These are phyloP conservation scores for Picea mariana DNA, from an alignment of 83 land plant species.

Conservation along the genomic window DNA sequence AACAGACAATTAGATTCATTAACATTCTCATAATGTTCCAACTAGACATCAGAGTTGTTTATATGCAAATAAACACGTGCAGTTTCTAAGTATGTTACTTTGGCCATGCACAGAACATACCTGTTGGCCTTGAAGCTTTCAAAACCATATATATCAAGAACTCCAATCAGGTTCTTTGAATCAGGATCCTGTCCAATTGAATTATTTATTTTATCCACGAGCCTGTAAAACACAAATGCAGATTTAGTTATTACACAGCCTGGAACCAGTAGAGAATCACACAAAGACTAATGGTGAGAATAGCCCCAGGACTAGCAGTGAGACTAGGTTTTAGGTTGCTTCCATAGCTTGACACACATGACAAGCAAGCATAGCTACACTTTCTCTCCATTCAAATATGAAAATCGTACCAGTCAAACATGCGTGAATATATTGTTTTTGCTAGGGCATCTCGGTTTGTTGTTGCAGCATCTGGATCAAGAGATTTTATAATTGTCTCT, in stretches of 20 bases:
- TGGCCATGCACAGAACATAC: constrained; percentile 29
- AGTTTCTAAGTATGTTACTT: not conserved
- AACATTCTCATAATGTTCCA: not conserved
- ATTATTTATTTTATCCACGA: constrained; percentile 88
- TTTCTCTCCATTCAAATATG: not conserved
- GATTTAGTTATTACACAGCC: not conserved
- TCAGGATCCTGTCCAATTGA: constrained; percentile 96
- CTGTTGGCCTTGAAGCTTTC: constrained; percentile 93
- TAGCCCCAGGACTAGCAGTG: not conserved
- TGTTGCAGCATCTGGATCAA: constrained; percentile 75
- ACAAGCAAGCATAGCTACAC: not conserved
- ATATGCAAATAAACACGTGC: not conserved
- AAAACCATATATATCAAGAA: constrained; percentile 98
- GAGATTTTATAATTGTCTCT: constrained; percentile 84
- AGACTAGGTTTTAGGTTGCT: not conserved
- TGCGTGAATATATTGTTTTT: constrained; percentile 90
- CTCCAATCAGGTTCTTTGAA: constrained; percentile 80
- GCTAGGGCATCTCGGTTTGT: constrained; percentile 94
- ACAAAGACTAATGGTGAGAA: not conserved
- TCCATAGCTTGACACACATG: not conserved
- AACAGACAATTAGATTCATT: not conserved
- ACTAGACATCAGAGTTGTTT: not conserved
- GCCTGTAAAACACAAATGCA: constrained; percentile 47
- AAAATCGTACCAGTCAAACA: constrained; percentile 86
- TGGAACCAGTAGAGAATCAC: not conserved